Conservation (phyloP, 78 protist genomes). For the Dictyostelium citrinum region DNA sequence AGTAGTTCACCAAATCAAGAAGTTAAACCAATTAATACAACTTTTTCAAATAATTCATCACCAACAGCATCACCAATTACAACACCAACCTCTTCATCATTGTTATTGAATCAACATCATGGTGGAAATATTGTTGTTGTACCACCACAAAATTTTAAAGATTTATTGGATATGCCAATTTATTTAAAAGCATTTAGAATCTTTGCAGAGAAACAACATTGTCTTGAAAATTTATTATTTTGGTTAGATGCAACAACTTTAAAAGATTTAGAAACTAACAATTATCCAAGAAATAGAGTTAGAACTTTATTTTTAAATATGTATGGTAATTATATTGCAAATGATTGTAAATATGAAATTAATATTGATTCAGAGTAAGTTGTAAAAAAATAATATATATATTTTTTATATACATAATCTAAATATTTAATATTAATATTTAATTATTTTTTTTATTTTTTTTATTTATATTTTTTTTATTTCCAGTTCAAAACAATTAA, state of each 20-base stretch:
- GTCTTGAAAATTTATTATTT: slow-evolving; percentile 53
- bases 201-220: slow-evolving; percentile 74
- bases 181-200: slow-evolving; percentile 67
- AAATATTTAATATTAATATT: background rate
- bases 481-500: background rate
- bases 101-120: background rate
- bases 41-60: background rate
- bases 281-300: slow-evolving; percentile 14
- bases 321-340: slow-evolving; percentile 34
- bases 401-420: background rate
- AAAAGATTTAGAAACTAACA: slow-evolving; percentile 28
- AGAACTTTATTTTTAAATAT: slow-evolving; percentile 26
- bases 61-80: background rate
- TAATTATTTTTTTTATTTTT: background rate
- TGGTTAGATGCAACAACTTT: slow-evolving; percentile 45
- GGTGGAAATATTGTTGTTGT: background rate
- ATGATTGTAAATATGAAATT: slow-evolving; percentile 34
- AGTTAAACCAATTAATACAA: background rate
- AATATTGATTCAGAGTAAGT: slow-evolving; percentile 68
- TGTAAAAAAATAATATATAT: no score
- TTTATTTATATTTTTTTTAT: no score
- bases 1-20: background rate
- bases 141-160: slow-evolving; percentile 45
- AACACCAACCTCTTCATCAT: background rate
- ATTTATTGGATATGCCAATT: slow-evolving; percentile 25